Evolutionary conservation across 1,139 yeast species (phyloP).

Genomic region (Lodderomyces oxycetoniae): DNA sequence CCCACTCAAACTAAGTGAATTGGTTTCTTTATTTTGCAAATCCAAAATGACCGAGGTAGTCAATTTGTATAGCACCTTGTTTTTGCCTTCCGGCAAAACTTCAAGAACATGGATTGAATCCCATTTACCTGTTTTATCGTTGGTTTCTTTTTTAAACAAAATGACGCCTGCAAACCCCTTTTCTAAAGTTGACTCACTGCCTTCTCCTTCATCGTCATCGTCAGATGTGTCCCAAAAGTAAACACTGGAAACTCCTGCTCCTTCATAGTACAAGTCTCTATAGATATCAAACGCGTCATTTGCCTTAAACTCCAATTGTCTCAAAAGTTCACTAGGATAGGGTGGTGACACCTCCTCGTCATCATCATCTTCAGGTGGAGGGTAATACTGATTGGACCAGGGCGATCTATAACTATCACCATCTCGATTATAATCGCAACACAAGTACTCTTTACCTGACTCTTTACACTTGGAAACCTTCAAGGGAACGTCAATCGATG

Average conservation of each 20-base stretch:
- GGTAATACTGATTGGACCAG: conserved; percentile 79
- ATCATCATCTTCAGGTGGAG: conserved; percentile 40
- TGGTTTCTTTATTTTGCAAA: conserved; percentile 26
- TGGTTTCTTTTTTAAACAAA: conserved; percentile 68
- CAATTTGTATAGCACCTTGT: conserved; percentile 59
- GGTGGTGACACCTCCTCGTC: conserved; percentile 60
- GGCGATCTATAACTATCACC: conserved; percentile 93
- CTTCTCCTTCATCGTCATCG: conserved; percentile 27
- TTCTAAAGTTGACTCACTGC: conserved; percentile 22
- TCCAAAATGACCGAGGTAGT: conserved; percentile 88
- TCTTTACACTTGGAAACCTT: conserved; percentile 51
- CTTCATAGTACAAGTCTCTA: conserved; percentile 91
- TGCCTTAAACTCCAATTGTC: conserved; percentile 74
- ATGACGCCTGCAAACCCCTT: conserved; percentile 85
- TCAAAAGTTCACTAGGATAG: conserved; percentile 60
- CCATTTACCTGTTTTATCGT: conserved; percentile 63
- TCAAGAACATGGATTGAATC: conserved; percentile 93
- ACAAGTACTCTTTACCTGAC: conserved; percentile 64
- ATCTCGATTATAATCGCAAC: conserved; percentile 94
- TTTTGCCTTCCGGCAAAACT: conserved; percentile 45
- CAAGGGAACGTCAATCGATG: conserved; percentile 86
- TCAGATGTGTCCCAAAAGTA: conserved; percentile 83
- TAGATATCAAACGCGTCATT: conserved; percentile 91
- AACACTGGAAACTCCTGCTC: conserved; percentile 80
- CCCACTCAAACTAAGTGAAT: conserved; percentile 62